A percentile compares a stretch with the other conserved stretches of the same genome.
phyloP scores from a whole-genome alignment of 306 rosid species.

The Alnus rubra region DNA sequence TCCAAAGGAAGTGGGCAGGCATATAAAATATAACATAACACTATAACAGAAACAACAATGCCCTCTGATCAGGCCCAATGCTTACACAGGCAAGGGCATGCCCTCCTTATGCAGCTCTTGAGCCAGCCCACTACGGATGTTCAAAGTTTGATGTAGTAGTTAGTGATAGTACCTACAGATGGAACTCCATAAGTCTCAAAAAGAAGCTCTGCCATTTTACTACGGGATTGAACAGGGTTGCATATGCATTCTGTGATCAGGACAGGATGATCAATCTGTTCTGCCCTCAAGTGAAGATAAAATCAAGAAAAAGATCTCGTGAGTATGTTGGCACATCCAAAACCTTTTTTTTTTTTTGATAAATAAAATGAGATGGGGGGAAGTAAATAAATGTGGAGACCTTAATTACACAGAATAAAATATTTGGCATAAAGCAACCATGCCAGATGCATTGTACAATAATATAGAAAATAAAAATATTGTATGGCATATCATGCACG shows the following conservation, averaged over 20 bases:
- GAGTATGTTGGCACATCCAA: neutral
- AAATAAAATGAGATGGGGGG: no score
- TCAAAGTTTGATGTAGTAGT: conserved; percentile 18
- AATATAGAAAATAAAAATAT: neutral
- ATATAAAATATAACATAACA: neutral
- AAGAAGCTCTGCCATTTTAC: conserved; percentile 96
- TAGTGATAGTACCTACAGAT: conserved; percentile 59
- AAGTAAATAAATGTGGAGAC: no score
- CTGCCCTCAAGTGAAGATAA: conserved; percentile 66
- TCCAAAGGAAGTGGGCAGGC: neutral
- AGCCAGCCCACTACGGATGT: conserved; percentile 5
- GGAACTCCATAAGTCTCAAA: conserved; percentile 99
- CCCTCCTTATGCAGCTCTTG: neutral
- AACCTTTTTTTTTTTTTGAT: no score
- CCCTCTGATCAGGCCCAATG: neutral
- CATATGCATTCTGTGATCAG: conserved; percentile 91
- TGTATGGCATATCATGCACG: neutral
- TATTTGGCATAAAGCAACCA: neutral
- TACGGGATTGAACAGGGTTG: conserved; percentile 94
- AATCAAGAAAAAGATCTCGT: conserved; percentile 24
- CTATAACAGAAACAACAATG: neutral
- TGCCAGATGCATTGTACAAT: neutral
- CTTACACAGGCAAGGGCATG: conserved; percentile 16
- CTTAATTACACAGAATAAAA: neutral
- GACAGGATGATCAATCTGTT: conserved; percentile 92